These are phyloP conservation scores for Plasmopara muralis DNA, from an alignment of 352 stramenopile genomes.

Conservation along the genomic window DNA sequence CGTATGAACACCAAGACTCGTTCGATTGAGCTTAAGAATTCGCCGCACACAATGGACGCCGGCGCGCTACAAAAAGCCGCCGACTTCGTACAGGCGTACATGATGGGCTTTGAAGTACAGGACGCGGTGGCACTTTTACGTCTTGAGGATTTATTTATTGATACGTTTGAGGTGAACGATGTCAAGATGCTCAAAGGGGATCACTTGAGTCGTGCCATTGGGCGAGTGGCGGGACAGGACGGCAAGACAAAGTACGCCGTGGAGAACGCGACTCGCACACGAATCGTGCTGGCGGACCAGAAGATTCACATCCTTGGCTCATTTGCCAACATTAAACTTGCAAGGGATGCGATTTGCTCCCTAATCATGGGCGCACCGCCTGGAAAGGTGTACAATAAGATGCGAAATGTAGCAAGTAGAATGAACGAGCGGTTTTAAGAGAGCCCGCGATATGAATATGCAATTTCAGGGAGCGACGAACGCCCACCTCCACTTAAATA, in stretches of 20 bases:
- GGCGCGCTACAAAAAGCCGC: conserved; percentile 95
- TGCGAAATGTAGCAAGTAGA: conserved; percentile 97
- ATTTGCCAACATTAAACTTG: conserved; percentile 98
- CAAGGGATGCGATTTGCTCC: conserved; percentile 87
- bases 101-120: conserved; percentile 99
- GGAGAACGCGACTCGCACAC: conserved; percentile 98
- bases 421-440: conserved; percentile 97
- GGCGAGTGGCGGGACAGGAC: conserved; percentile 96
- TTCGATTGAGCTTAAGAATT: conserved; percentile 97
- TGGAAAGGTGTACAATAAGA: conserved; percentile 99
- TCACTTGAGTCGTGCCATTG: conserved; percentile 98
- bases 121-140: conserved; percentile 96
- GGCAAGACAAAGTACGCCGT: conserved; percentile 99
- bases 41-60: conserved; percentile 89
- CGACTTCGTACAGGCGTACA: conserved; percentile 98
- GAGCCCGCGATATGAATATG: conserved; percentile 2
- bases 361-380: conserved; percentile 95
- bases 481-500: conserved; percentile 40
- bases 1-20: conserved; percentile 99
- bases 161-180: conserved; percentile 98
- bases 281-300: conserved; percentile 98
- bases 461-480: conserved; percentile 10
- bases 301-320: conserved; percentile 98
- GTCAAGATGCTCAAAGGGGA: conserved; percentile 97
- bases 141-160: conserved; percentile 98